Base-by-base conservation (phyloP, 1,139 yeast genomes). In the Diutina rugosa region DNA sequence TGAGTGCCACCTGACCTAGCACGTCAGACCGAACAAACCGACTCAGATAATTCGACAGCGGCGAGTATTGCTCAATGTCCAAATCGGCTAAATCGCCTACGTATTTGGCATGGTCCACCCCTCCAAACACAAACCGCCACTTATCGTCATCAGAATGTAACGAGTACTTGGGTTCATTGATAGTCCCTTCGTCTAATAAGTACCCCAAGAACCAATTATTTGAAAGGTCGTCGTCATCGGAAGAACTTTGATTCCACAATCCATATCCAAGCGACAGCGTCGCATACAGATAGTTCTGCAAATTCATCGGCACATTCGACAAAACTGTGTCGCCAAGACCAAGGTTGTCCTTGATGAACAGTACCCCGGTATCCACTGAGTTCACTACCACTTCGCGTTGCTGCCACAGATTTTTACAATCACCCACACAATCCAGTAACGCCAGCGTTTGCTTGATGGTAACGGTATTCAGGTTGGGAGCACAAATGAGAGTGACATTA, bases 231-330 rank as follows among this genome's bases (percentile, higher is more conserved):
- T 21, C 18, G 7, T 38, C 16, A 16, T 8, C 28, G 12, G 32
- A n/a, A 32, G 26, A 14, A n/a, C 28, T 30, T 18, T 16, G 44
- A 16, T 49, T 49, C 53, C 53, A 49, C 29, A 49, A 49, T 14
- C 53, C 53, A 18, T 49, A 49, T 3, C 53, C 53, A 32, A 49
- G 32, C 12, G 53, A 32, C 53, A 49, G 53, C 14, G 32, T n/a
- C 7, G 18, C 41, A 16, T 49, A 49, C 14, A 38, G n/a, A 49
- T 32, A n/a, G 28, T 49, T 32, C 32, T 49, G 41, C 14, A 28
- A 29, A 16, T 21, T 49, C 28, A 49, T 18, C 26, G 28, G 28
- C 14, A 49, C 44, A 7, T 49, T 12, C 14, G 32, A 12, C 6
- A 49, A 32, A 7, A 4, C 7, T 7, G 44, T 30, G 6, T 49